Evolutionary conservation across 2,329 filamentous ascomycete genomes (phyloP).

Genomic region (Nectriaceae sp.): DNA sequence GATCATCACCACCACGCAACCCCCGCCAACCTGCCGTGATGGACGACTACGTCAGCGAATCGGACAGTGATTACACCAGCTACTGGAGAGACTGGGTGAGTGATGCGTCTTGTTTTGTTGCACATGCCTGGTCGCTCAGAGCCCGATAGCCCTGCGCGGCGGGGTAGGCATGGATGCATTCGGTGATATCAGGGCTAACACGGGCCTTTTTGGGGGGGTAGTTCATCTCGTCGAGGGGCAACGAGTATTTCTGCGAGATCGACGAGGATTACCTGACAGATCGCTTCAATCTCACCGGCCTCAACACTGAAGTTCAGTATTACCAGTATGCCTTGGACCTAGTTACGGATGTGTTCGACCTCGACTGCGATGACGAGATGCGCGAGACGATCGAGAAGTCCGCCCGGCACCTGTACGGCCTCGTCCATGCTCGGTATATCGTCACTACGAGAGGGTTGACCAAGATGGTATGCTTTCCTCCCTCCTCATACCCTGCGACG

Average conservation of each 20-base stretch:
- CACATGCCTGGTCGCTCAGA: background rate
- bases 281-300: conserved; percentile 94
- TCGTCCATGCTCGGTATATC: conserved; percentile 95
- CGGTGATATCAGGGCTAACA: conserved; percentile 15
- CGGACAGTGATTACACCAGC: conserved; percentile 97
- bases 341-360: conserved; percentile 96
- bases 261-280: conserved; percentile 99
- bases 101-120: conserved; percentile 27
- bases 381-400: conserved; percentile 98
- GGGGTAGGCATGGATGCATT: background rate
- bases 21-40: conserved; percentile 51
- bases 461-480: conserved; percentile 76
- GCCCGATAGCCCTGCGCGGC: too few relatives aligned
- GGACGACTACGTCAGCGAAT: conserved; percentile 98
- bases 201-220: conserved; percentile 38
- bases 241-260: conserved; percentile 99
- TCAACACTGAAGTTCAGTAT: conserved; percentile 97
- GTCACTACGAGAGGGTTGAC: conserved; percentile 90
- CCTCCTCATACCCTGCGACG: background rate
- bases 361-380: conserved; percentile 98
- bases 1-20: too few relatives aligned
- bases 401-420: conserved; percentile 89
- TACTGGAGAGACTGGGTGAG: conserved; percentile 99
- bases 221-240: conserved; percentile 97
- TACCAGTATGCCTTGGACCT: conserved; percentile 98